Evolutionary conservation across 75 land plant species (phyloP).

Genomic region (Cunninghamia lanceolata): DNA sequence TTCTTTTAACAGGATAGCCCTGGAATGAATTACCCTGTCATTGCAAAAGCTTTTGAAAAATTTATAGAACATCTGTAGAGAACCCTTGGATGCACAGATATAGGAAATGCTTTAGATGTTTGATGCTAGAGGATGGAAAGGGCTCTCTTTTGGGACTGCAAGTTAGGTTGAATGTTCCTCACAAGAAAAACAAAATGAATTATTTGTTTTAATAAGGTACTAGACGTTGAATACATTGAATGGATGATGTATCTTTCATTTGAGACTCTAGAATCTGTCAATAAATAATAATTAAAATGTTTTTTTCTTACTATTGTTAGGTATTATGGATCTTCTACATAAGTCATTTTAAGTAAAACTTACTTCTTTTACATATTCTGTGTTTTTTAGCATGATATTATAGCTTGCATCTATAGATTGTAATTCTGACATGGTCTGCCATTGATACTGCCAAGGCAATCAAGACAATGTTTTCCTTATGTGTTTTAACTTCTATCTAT

Average conservation of each 20-base stretch:
- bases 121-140: background rate
- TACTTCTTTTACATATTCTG: background rate
- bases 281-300: background rate
- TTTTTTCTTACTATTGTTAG: background rate
- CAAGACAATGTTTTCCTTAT: background rate
- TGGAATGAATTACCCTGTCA: background rate
- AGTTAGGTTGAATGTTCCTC: background rate
- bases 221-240: background rate
- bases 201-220: background rate
- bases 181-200: background rate
- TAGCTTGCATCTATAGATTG: background rate
- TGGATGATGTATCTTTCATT: background rate
- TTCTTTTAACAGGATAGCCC: background rate
- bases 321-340: background rate
- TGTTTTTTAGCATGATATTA: background rate
- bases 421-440: background rate
- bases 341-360: background rate
- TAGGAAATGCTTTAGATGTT: background rate
- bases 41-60: background rate
- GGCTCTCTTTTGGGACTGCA: background rate
- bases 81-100: background rate
- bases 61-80: background rate
- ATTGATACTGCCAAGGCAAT: background rate
- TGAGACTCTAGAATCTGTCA: background rate
- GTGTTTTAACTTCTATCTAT: background rate